Conservation (phyloP, 495 filamentous ascomycete genomes). For the Astrothelium macrocarpum region DNA sequence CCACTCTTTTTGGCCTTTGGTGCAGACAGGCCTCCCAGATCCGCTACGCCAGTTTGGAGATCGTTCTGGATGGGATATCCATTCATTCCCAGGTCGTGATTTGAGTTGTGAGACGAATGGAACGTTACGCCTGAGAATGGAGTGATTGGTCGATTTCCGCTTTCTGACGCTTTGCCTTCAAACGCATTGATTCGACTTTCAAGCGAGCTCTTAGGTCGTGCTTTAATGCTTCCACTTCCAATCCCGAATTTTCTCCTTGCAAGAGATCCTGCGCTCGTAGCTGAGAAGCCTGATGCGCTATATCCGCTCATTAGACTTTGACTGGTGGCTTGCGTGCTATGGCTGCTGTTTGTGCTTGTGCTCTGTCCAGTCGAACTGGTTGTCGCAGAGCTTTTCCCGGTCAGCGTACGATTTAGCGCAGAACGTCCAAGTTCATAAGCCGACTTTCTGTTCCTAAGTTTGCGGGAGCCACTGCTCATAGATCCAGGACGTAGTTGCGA, state of each 20-base stretch:
- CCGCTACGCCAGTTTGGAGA: slow-evolving; percentile 39
- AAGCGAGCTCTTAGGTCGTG: slow-evolving; percentile 45
- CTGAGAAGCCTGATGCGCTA: slow-evolving; percentile 84
- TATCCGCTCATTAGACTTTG: slow-evolving; percentile 85
- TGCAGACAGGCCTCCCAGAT: slow-evolving; percentile 70
- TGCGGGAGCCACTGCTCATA: slow-evolving; percentile 29
- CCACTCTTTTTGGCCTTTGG: slow-evolving; percentile 87
- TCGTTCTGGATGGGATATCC: slow-evolving; percentile 29
- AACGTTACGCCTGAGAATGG: slow-evolving; percentile 70
- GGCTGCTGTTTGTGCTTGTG: slow-evolving; percentile 60
- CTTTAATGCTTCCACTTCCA: slow-evolving; percentile 30
- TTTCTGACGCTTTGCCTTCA: slow-evolving; percentile 20
- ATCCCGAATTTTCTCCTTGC: slow-evolving; percentile 53
- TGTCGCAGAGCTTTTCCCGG: slow-evolving; percentile 77
- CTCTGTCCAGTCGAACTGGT: slow-evolving; percentile 62
- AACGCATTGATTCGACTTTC: slow-evolving; percentile 32
- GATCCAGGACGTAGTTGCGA: slow-evolving; percentile 19
- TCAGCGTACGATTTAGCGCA: slow-evolving; percentile 63
- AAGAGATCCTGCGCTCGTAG: slow-evolving; percentile 88
- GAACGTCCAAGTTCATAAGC: slow-evolving; percentile 70
- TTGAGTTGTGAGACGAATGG: slow-evolving; percentile 74
- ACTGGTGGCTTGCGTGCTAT: slow-evolving; percentile 65
- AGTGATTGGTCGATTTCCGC: slow-evolving; percentile 49
- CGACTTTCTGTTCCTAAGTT: slow-evolving; percentile 58
- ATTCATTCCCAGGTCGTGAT: slow-evolving; percentile 2